Evolutionary conservation across 148 eudicot genomes (phyloP), one percentile per base, ranked within the genome.

Genomic region (Cornus controversa): DNA sequence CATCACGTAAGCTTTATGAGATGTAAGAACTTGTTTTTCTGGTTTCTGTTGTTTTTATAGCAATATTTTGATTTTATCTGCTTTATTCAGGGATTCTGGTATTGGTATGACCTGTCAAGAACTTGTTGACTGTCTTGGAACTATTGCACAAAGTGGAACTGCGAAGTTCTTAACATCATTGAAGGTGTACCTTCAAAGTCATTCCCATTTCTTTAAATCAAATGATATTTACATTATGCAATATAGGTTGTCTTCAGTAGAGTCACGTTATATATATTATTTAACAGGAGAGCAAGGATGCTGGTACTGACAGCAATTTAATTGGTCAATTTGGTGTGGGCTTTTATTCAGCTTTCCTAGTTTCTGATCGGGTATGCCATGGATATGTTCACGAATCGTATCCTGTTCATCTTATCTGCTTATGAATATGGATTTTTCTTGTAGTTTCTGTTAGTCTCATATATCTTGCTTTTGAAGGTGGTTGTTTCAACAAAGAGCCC

Each of bases 311-410:
- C 82, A 93, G 88, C 88, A 93, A 93, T 86, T 86, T 96, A 80
- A 96, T 96, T 75, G 99, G 98, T 80, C 99, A 96, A 82, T 96
- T 96, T 87, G 99, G 99, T 70, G 99, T 96, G 69, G 99, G 99
- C 31, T 96, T 94, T 86, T 96, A 96, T 86, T 96, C 99, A 6
- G 87, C 99, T n/a, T 96, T 96, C 75, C 81, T 96, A 77, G 99
- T 96, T 71, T 77, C 98, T 78, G 99, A 96, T 79, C 84, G 89
- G 92, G 99, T 93, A 89, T 69, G 50, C 3, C 11, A 2, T 58
- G 29, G 34, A 42, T 73, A 9, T 40, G 7, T 40, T 40, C 45
- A 40, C 10, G 10, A 73, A 23, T 24, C 42, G 18, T 50, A 50
- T 16, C 14, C 14, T 11, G 18, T 36, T 65, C 69, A 50, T 50